Evolutionary conservation across 2,329 filamentous ascomycete genomes (phyloP).

Genomic region (Fusarium sp.): DNA sequence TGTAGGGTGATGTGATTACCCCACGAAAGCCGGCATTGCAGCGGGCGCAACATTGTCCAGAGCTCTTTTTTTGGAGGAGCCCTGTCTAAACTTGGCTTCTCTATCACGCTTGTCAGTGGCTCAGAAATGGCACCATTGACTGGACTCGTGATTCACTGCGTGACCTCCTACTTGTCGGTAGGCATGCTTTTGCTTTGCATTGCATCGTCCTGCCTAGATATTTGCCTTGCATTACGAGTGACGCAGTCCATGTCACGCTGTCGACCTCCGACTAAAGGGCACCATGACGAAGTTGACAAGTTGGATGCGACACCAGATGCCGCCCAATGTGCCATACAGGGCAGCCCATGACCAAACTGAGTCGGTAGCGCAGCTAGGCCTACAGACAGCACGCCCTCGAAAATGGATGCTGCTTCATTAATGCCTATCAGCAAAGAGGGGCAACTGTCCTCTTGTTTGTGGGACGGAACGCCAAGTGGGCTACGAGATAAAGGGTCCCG

Average conservation of each 20-base stretch:
- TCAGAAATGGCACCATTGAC: conserved; percentile 37
- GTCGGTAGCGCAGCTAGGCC: neutral
- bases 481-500: conserved; percentile 38
- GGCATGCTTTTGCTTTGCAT: conserved; percentile 21
- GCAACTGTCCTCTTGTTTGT: conserved; percentile 36
- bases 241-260: conserved; percentile 33
- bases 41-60: conserved; percentile 32
- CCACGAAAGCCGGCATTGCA: conserved; percentile 36
- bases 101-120: conserved; percentile 23
- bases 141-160: conserved; percentile 23
- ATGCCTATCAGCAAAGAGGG: conserved; percentile 40
- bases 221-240: conserved; percentile 28
- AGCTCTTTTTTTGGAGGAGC: conserved; percentile 4
- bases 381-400: conserved; percentile 11
- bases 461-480: conserved; percentile 39
- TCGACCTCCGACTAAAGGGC: conserved; percentile 10
- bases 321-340: neutral
- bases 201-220: conserved; percentile 15
- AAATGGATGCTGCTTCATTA: conserved; percentile 11
- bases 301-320: conserved; percentile 17
- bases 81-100: conserved; percentile 13
- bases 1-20: conserved; percentile 33
- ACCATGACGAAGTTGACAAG: conserved; percentile 20
- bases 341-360: neutral
- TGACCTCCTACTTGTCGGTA: conserved; percentile 24